Percentiles rank a stretch among this genome's conserved stretches.
phyloP scores from a whole-genome alignment of 1,284 basidiomycete species.

The Boletellus deceptivus region DNA sequence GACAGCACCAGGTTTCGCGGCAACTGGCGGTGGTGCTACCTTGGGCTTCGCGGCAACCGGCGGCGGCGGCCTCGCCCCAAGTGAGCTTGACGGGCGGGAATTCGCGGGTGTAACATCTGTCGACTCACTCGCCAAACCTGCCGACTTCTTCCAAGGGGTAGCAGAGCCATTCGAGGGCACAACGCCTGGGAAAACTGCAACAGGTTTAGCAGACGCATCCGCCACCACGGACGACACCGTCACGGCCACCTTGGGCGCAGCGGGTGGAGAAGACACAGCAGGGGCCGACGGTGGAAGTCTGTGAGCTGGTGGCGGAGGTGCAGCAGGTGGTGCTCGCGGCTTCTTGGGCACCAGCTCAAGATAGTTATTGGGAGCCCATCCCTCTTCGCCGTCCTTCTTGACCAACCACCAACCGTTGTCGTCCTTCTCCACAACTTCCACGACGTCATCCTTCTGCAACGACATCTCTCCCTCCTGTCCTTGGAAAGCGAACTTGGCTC shows the following conservation, averaged over 20 bases:
- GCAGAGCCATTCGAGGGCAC: conserved; percentile 61
- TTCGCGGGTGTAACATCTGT: conserved; percentile 45
- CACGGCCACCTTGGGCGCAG: conserved; percentile 37
- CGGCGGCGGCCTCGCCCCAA: conserved; percentile 47
- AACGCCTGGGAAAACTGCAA: conserved; percentile 75
- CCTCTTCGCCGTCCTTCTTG: conserved; percentile 81
- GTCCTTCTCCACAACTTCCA: conserved; percentile 93
- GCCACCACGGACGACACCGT: conserved; percentile 48
- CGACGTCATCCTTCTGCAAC: conserved; percentile 86
- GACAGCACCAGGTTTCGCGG: conserved; percentile 49
- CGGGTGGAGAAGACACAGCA: conserved; percentile 32
- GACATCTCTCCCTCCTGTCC: conserved; percentile 92
- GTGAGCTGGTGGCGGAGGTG: conserved; percentile 69
- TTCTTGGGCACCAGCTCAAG: conserved; percentile 74
- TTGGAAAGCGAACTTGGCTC: conserved; percentile 85
- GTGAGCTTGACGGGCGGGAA: conserved; percentile 55
- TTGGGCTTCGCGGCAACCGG: conserved; percentile 53
- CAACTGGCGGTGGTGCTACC: conserved; percentile 52
- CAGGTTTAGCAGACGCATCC: conserved; percentile 61
- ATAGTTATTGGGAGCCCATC: conserved; percentile 96
- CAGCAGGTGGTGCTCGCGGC: conserved; percentile 54
- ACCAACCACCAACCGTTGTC: conserved; percentile 98
- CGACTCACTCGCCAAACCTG: conserved; percentile 34
- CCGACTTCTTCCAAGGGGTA: conserved; percentile 69
- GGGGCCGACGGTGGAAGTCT: conserved; percentile 46